These are phyloP conservation scores for Fusarium equiseti DNA, from an alignment of 2,329 filamentous ascomycete species.

Conservation along the genomic window DNA sequence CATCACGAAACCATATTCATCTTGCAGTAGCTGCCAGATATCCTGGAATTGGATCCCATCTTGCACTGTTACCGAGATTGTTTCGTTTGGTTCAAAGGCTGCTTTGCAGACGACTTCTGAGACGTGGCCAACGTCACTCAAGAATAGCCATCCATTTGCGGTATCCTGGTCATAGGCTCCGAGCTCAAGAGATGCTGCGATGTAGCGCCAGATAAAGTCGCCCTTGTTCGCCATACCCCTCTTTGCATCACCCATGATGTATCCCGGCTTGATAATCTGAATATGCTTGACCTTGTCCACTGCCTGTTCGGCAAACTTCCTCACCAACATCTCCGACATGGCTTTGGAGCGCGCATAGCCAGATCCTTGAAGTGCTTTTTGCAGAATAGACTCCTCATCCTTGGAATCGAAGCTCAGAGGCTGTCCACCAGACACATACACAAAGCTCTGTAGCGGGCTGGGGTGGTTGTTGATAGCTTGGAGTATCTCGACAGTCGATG, in stretches of 20 bases:
- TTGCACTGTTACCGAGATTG: background rate
- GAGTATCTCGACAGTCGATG: background rate
- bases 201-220: slow-evolving; percentile 10
- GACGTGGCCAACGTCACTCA: background rate
- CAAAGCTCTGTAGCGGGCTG: background rate
- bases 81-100: background rate
- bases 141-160: background rate
- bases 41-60: background rate
- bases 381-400: background rate
- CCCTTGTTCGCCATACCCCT: background rate
- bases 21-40: background rate
- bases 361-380: background rate
- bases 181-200: background rate
- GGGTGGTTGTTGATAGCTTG: background rate
- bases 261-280: background rate
- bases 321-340: background rate
- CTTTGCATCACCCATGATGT: background rate
- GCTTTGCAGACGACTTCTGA: background rate
- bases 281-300: background rate
- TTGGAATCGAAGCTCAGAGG: background rate
- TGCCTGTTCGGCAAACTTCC: slow-evolving; percentile 1
- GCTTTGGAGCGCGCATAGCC: slow-evolving; percentile 1
- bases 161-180: background rate
- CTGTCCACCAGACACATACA: slow-evolving; percentile 1
- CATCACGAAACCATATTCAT: background rate